Percentiles rank a stretch among this genome's conserved stretches.
phyloP scores from a whole-genome alignment of 345 rosid genomes.

The Eucalyptus regnans region DNA sequence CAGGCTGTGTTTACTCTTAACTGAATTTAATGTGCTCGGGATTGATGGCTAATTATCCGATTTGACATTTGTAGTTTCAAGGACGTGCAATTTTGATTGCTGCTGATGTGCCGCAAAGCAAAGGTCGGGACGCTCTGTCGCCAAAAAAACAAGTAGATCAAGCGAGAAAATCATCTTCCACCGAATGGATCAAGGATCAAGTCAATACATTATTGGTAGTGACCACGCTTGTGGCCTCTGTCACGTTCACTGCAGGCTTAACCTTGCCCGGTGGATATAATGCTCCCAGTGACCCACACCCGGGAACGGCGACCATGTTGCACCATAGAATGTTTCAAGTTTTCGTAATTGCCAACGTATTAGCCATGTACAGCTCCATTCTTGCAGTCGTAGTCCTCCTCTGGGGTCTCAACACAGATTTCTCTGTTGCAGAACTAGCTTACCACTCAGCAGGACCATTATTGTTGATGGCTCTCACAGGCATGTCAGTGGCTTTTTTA shows the following conservation, averaged over 20 bases:
- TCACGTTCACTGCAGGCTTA: background rate
- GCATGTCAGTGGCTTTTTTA: background rate
- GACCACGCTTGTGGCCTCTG: background rate
- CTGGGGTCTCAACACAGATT: background rate
- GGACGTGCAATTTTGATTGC: too few species aligned
- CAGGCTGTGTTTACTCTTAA: too few species aligned
- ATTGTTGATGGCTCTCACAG: background rate
- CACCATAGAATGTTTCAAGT: rapidly evolving
- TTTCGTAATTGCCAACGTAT: rapidly evolving
- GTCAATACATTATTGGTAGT: background rate
- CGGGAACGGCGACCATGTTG: rapidly evolving
- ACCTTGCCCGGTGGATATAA: background rate
- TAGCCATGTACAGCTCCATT: background rate
- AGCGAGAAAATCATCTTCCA: rapidly evolving
- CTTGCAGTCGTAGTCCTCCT: background rate
- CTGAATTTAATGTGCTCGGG: too few species aligned
- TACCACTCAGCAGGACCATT: background rate
- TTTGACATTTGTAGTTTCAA: too few species aligned
- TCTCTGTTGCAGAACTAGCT: background rate
- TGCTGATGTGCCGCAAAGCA: too few species aligned
- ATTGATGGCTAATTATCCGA: too few species aligned
- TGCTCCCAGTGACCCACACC: rapidly evolving
- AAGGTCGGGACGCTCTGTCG: too few species aligned
- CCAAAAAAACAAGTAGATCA: too few species aligned
- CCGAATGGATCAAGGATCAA: background rate